Percentiles rank a stretch among this genome's conserved stretches.
Conservation (phyloP, 306 rosid species). For the Pueraria montana region DNA sequence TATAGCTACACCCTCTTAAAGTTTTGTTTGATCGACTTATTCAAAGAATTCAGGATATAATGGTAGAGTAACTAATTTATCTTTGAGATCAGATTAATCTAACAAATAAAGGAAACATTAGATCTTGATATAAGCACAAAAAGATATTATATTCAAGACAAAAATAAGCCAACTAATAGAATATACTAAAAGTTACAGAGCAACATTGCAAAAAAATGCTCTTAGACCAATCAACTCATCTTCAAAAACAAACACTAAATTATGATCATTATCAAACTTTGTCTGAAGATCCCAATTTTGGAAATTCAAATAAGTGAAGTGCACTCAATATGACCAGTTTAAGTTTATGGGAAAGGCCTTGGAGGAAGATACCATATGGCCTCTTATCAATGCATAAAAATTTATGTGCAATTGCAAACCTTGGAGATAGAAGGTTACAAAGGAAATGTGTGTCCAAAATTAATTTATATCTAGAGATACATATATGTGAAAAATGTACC, state of each 20-base stretch:
- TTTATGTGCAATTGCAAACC: too few relatives aligned
- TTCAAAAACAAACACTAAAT: background rate
- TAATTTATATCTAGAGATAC: background rate
- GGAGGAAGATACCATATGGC: background rate
- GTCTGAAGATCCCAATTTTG: background rate
- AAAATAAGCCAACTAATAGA: too few relatives aligned
- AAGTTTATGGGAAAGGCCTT: background rate
- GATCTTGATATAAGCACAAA: background rate
- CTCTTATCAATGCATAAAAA: too few relatives aligned
- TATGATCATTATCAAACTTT: background rate
- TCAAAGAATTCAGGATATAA: background rate
- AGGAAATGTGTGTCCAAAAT: background rate
- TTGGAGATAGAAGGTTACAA: background rate
- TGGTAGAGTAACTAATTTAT: background rate
- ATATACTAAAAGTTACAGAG: background rate
- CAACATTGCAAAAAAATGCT: background rate
- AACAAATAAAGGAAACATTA: background rate
- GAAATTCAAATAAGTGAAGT: background rate
- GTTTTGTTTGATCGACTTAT: background rate
- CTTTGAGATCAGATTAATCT: background rate
- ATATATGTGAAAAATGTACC: conserved; percentile 51
- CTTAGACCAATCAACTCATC: background rate
- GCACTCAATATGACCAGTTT: background rate
- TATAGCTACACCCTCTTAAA: background rate
- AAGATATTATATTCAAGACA: background rate